These are phyloP conservation scores for Candida tropicalis DNA, from an alignment of 1,139 yeast species.

Conservation along the genomic window DNA sequence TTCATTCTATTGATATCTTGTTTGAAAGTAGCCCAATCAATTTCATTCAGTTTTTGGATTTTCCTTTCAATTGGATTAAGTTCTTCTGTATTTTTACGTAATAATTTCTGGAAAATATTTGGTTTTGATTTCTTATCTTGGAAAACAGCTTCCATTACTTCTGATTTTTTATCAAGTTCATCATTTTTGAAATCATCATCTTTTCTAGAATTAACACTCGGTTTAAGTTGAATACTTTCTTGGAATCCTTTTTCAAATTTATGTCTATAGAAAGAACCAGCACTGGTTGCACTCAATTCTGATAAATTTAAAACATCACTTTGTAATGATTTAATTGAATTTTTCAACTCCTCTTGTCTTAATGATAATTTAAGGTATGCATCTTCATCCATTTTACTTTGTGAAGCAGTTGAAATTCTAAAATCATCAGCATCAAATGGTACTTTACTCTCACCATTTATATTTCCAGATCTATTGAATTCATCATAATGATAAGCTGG, in stretches of 20 bases:
- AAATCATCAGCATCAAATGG: slow-evolving; percentile 48
- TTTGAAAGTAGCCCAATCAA: slow-evolving; percentile 46
- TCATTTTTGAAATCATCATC: slow-evolving; percentile 6
- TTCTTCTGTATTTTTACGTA: slow-evolving; percentile 35
- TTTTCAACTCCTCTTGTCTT: slow-evolving; percentile 44
- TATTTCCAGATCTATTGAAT: background rate
- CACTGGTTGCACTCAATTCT: slow-evolving; percentile 86
- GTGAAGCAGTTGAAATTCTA: slow-evolving; percentile 28
- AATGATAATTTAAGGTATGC: slow-evolving; percentile 30
- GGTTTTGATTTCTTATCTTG: slow-evolving; percentile 50
- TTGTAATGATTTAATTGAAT: slow-evolving; percentile 46
- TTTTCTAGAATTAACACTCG: slow-evolving; percentile 21
- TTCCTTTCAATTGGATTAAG: slow-evolving; percentile 39
- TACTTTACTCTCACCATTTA: slow-evolving; percentile 17
- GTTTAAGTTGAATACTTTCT: slow-evolving; percentile 24
- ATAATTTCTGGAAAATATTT: slow-evolving; percentile 57
- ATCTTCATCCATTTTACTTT: slow-evolving; percentile 30
- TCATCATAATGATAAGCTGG: slow-evolving; percentile 10
- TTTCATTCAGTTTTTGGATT: slow-evolving; percentile 33
- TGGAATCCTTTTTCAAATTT: slow-evolving; percentile 50
- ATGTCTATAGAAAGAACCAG: slow-evolving; percentile 81
- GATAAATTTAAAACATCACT: slow-evolving; percentile 53
- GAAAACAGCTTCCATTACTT: slow-evolving; percentile 43
- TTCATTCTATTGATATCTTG: slow-evolving; percentile 74
- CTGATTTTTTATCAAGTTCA: slow-evolving; percentile 8